Evolutionary conservation across 805 yeast species (phyloP).

Genomic region (Spathaspora arborariae): DNA sequence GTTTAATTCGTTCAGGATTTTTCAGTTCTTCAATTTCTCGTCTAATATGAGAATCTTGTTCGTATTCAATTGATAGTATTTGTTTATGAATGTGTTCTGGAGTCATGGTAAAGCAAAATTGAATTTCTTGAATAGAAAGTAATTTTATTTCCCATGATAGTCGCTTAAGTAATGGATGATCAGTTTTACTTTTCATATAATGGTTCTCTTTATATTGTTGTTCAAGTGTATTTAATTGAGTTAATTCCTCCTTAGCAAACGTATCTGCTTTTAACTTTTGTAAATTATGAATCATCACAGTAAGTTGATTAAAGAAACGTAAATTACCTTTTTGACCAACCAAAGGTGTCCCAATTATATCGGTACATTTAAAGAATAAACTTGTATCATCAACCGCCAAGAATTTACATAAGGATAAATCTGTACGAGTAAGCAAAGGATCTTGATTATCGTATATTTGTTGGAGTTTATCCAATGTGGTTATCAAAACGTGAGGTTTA

Average conservation of each 20-base stretch:
- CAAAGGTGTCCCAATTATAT: constrained; percentile 7
- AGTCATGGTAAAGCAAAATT: constrained; percentile 18
- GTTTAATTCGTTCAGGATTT: no score
- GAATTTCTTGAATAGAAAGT: constrained; percentile 20
- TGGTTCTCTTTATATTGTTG: no score
- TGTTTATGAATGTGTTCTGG: constrained; percentile 12
- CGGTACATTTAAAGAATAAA: constrained; percentile 12
- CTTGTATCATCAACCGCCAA: constrained; percentile 23
- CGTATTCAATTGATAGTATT: no score
- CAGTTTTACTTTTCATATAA: no score
- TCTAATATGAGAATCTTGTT: no score
- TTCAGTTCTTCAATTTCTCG: no score
- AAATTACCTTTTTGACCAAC: constrained; percentile 10
- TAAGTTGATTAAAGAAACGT: constrained; percentile 13
- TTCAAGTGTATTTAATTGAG: constrained; percentile 4
- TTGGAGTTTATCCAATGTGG: constrained; percentile 13
- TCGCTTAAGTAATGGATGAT: background rate
- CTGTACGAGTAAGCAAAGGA: background rate
- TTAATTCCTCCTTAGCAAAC: constrained; percentile 4
- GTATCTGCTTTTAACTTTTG: constrained; percentile 11
- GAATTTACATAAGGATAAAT: constrained; percentile 12
- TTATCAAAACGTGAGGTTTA: constrained; percentile 17
- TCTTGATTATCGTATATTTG: constrained; percentile 8
- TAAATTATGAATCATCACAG: constrained; percentile 9
- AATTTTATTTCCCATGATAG: background rate